phyloP scores from a whole-genome alignment of 1,139 yeast species.

The Taphrina betulina region DNA sequence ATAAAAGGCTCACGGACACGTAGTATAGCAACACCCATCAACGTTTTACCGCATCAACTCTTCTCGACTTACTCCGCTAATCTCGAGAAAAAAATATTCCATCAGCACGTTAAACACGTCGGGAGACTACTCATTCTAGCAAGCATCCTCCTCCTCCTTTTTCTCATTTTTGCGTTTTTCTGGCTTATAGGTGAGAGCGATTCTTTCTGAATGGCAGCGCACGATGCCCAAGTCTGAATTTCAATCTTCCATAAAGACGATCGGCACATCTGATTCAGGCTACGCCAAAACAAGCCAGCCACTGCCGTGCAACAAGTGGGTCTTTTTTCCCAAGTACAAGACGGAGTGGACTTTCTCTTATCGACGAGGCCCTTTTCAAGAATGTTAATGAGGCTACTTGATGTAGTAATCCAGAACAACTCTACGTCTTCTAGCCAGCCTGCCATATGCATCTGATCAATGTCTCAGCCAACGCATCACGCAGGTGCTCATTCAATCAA shows the following conservation, averaged over 20 bases:
- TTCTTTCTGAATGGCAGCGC: background rate
- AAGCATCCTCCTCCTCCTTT: background rate
- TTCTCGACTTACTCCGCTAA: no score
- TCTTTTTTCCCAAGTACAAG: conserved; percentile 16
- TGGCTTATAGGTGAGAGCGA: background rate
- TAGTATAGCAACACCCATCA: no score
- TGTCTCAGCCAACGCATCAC: no score
- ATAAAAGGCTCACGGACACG: no score
- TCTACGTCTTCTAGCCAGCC: no score
- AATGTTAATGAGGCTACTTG: no score
- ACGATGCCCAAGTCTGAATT: background rate
- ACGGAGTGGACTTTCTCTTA: conserved; percentile 7
- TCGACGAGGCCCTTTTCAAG: conserved; percentile 4
- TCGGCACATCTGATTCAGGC: background rate
- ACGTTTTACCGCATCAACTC: no score
- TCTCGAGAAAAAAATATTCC: no score
- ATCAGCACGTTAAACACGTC: no score
- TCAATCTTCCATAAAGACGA: background rate
- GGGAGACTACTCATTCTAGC: background rate
- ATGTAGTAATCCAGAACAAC: no score
- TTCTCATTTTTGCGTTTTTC: background rate
- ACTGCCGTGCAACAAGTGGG: conserved; percentile 13
- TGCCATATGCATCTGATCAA: no score
- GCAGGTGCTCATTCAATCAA: no score
- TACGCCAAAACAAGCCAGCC: background rate